Conservation (phyloP, 805 yeast genomes). For the Deakozyma indianensis region DNA sequence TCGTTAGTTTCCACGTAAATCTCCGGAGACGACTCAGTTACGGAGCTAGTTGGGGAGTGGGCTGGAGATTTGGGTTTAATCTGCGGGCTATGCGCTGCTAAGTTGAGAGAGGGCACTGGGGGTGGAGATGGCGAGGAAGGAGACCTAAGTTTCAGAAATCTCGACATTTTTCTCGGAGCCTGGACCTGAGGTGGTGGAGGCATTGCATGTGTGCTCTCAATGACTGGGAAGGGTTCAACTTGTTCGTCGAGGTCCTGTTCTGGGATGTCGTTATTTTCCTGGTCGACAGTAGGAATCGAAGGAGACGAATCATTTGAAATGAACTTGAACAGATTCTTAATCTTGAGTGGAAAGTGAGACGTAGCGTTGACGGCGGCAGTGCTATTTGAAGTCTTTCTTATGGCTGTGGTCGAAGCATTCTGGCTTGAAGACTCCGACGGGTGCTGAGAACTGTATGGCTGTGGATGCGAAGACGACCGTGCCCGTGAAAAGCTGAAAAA, state of each 20-base stretch:
- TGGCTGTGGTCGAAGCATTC: neutral
- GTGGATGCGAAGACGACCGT: neutral
- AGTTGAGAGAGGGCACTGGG: neutral
- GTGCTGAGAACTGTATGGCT: neutral
- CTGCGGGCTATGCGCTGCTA: too few species aligned
- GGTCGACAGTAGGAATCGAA: conserved; percentile 7
- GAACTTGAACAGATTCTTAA: conserved; percentile 19
- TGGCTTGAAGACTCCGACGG: neutral
- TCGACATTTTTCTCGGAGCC: conserved; percentile 4
- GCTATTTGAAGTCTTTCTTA: neutral
- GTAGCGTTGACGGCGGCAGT: neutral
- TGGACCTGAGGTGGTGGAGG: conserved; percentile 1
- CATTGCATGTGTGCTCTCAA: neutral
- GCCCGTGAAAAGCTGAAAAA: neutral
- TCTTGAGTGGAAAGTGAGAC: conserved; percentile 15
- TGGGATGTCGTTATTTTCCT: conserved; percentile 1
- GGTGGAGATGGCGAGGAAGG: conserved; percentile 8
- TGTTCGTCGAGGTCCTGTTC: neutral
- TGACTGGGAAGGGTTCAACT: neutral
- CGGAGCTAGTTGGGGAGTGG: too few species aligned
- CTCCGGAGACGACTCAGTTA: too few species aligned
- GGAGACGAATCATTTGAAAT: conserved; percentile 2
- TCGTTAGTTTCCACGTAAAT: too few species aligned
- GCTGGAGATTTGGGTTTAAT: too few species aligned
- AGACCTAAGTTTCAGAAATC: conserved; percentile 15